Evolutionary conservation across 192 early-diverging fungal species (phyloP), one percentile per base, ranked within the genome.

Genomic region (Helicostylum pulchrum): DNA sequence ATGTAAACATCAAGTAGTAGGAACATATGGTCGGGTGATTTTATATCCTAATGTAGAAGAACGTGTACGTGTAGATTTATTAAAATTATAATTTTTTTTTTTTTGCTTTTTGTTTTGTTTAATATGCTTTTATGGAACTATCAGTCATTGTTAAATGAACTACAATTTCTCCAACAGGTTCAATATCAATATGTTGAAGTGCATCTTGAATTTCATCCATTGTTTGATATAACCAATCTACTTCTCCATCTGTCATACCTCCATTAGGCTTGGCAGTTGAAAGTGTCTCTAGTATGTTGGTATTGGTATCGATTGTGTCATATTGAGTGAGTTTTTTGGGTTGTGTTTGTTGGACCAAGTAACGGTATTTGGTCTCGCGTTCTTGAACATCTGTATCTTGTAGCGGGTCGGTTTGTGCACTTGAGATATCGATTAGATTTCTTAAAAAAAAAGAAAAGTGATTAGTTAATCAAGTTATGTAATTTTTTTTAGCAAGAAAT

Each of bases 21-120:
- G 94, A 4, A 96, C 91, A 8, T 97, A 87, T 80, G 91, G 91
- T 32, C 80, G 77, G 45, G 45, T 96, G 10, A 84, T 74, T 26
- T 84, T 96, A 32, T 85, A 86, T 67, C 89, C 93, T 26, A 42
- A 64, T 30, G 11, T 34, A 15, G 21, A 74, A n/a, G 57, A 72
- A 14, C 72, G 72, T 31, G 71, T 67, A 53, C 68, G 76, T 39
- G 72, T 78, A 51, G 76, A 78, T 65, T 45, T 78, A 21, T 48
- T 71, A 31, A 73, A 68, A 53, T 63, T 78, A 65, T 78, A 69
- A 48, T 48, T 19, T 10, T 48, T 15, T 48, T 5, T 48, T 15
- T 48, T 12, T 48, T 48, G 1, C n/a, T 48, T 48, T 48, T 30
- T 52, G 30, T 12, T 48, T 48, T 30, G 20, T 52, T 17, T 59